Conservation (phyloP, 257 asterid species). For the Mitragyna speciosa region DNA sequence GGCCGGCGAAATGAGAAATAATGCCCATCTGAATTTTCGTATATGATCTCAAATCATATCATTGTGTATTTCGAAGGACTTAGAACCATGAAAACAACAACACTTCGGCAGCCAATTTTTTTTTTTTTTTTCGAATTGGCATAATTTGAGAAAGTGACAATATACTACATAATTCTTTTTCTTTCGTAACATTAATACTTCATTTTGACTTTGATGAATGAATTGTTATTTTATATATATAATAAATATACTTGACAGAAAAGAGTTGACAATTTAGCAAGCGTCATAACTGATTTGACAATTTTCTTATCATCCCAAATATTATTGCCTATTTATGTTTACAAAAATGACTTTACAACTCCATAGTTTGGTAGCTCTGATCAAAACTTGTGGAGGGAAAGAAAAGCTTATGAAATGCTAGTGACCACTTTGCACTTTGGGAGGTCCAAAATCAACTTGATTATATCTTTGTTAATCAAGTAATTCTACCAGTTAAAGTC, state of each 20-base stretch:
- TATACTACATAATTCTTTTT: no score
- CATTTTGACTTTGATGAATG: not conserved
- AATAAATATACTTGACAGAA: no score
- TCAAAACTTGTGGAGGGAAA: slow-evolving; percentile 1
- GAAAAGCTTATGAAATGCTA: not conserved
- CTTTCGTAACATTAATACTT: no score
- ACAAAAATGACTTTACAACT: not conserved
- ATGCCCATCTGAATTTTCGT: not conserved
- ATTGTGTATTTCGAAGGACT: not conserved
- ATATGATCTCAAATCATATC: not conserved
- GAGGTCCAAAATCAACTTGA: not conserved
- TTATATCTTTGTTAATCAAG: not conserved
- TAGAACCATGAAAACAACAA: not conserved
- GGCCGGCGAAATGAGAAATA: not conserved
- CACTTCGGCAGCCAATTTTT: not conserved
- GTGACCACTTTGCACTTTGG: not conserved
- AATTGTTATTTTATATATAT: no score
- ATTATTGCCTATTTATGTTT: not conserved
- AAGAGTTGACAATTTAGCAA: no score
- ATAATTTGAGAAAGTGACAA: not conserved
- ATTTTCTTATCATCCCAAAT: not conserved
- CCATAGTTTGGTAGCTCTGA: not conserved
- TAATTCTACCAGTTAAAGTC: not conserved
- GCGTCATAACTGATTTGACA: not conserved
- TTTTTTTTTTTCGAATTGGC: not conserved